Conservation (phyloP, 352 stramenopile genomes). For the Globisporangium cystogenes region DNA sequence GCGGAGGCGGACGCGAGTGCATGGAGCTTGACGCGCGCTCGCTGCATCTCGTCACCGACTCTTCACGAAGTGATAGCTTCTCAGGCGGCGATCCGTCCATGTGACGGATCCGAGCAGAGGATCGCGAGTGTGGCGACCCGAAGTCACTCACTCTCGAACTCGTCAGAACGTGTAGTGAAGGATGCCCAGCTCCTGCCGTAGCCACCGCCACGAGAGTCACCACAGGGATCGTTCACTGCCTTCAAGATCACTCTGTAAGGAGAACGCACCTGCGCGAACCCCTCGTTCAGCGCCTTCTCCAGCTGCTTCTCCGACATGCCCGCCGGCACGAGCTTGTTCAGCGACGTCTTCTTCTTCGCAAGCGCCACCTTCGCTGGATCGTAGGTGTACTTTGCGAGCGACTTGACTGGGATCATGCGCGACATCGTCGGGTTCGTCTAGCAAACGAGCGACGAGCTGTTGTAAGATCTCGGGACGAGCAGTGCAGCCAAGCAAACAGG, state of each 20-base stretch:
- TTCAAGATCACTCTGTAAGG: neutral
- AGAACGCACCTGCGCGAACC: slow-evolving; percentile 36
- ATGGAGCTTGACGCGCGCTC: neutral
- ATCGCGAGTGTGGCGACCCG: no score
- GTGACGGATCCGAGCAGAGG: no score
- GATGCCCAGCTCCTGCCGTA: slow-evolving; percentile 43
- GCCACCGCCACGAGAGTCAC: neutral
- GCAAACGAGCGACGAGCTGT: neutral
- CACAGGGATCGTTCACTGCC: no score
- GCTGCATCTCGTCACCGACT: neutral
- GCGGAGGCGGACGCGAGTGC: neutral
- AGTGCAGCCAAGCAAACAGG: neutral
- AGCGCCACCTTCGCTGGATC: slow-evolving; percentile 35
- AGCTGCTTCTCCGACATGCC: slow-evolving; percentile 35
- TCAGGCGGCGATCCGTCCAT: no score
- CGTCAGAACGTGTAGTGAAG: slow-evolving; percentile 37
- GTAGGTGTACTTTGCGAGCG: slow-evolving; percentile 38
- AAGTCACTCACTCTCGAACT: neutral
- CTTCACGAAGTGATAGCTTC: no score
- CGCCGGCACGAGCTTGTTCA: slow-evolving; percentile 43
- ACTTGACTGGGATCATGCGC: slow-evolving; percentile 37
- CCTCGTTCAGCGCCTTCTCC: slow-evolving; percentile 68
- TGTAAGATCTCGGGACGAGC: neutral
- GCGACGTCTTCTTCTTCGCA: slow-evolving; percentile 55
- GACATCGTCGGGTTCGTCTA: slow-evolving; percentile 27